These are phyloP conservation scores for Candida sojae DNA, from an alignment of 1,139 yeast genomes.

Conservation along the genomic window DNA sequence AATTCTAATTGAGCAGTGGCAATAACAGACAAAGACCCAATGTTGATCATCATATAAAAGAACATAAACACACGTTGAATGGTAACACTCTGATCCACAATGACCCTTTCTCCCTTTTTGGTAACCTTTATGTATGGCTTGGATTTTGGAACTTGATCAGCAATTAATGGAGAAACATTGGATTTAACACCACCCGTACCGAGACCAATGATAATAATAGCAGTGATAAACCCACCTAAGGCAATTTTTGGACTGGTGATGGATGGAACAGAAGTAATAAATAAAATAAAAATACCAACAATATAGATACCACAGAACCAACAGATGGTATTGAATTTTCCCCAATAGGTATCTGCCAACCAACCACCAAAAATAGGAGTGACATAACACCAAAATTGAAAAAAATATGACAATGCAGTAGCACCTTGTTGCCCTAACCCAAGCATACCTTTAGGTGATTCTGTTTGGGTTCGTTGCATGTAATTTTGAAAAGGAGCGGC, in stretches of 20 bases:
- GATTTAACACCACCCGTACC: slow-evolving; percentile 85
- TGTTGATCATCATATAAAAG: slow-evolving; percentile 42
- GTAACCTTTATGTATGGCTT: slow-evolving; percentile 34
- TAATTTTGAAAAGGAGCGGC: slow-evolving; percentile 76
- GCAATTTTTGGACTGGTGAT: slow-evolving; percentile 49
- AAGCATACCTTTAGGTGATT: slow-evolving; percentile 60
- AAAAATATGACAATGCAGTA: slow-evolving; percentile 70
- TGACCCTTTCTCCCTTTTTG: slow-evolving; percentile 37
- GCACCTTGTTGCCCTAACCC: slow-evolving; percentile 64
- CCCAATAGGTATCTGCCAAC: slow-evolving; percentile 71
- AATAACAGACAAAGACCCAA: slow-evolving; percentile 40
- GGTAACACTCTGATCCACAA: slow-evolving; percentile 41
- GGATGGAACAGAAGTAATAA: slow-evolving; percentile 70
- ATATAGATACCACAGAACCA: slow-evolving; percentile 60
- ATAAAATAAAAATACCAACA: slow-evolving; percentile 61
- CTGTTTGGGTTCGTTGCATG: slow-evolving; percentile 54
- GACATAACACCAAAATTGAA: slow-evolving; percentile 80
- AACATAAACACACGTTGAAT: slow-evolving; percentile 44
- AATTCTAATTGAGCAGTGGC: slow-evolving; percentile 42
- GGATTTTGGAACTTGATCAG: slow-evolving; percentile 61
- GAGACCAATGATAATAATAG: slow-evolving; percentile 67
- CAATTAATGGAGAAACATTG: slow-evolving; percentile 73
- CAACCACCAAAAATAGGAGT: slow-evolving; percentile 80
- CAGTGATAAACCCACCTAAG: slow-evolving; percentile 54
- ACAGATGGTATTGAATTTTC: slow-evolving; percentile 69